Evolutionary conservation across 345 rosid species (phyloP).

Genomic region (Aurinia saxatilis): DNA sequence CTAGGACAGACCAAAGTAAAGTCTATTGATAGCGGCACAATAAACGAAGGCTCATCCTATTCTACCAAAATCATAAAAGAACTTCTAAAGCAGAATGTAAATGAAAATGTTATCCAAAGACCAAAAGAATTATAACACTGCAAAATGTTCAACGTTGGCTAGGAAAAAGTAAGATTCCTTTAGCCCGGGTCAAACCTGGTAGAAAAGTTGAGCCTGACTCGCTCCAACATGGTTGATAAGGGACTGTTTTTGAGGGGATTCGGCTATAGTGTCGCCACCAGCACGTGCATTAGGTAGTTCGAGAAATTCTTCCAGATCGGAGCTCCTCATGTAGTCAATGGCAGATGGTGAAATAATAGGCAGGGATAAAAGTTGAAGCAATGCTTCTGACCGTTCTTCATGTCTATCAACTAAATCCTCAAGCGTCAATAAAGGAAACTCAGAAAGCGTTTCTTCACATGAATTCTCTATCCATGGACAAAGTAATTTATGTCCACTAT

Average conservation of each 20-base stretch:
- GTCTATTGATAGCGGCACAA: neutral
- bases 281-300: slow-evolving; percentile 35
- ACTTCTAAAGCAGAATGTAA: neutral
- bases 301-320: slow-evolving; percentile 71
- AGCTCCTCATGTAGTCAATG: slow-evolving; percentile 54
- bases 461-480: slow-evolving; percentile 84
- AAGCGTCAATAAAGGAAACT: slow-evolving; percentile 71
- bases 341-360: slow-evolving; percentile 72
- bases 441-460: slow-evolving; percentile 77
- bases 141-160: neutral
- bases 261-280: slow-evolving; percentile 21
- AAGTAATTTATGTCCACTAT: slow-evolving; percentile 67
- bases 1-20: neutral
- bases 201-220: slow-evolving; percentile 43
- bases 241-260: slow-evolving; percentile 28
- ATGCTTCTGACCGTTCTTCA: slow-evolving; percentile 45
- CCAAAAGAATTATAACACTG: neutral
- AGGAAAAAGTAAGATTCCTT: neutral
- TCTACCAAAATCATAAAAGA: neutral
- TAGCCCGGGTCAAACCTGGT: slow-evolving; percentile 44
- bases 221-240: slow-evolving; percentile 35
- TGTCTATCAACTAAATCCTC: slow-evolving; percentile 62
- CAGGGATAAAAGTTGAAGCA: slow-evolving; percentile 55
- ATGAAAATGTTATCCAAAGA: neutral
- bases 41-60: neutral